Evolutionary conservation across 164 flowering plant species (phyloP), one percentile per base, ranked within the genome.

Genomic region (Piper betle): DNA sequence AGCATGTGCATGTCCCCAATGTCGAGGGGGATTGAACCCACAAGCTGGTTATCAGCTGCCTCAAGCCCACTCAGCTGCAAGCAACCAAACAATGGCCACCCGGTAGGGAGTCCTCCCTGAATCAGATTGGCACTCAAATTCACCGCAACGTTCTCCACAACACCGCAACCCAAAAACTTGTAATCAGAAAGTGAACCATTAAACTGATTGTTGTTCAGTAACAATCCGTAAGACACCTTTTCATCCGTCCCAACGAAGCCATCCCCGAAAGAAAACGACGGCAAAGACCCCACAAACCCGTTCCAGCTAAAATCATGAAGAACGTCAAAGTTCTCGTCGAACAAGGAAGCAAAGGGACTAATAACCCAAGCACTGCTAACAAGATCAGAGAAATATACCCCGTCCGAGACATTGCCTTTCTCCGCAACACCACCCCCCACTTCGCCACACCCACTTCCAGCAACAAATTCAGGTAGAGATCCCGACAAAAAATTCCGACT

Each of bases 261-360:
- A 53, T 66, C 71, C 39, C 80, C 81, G 38, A 81, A 10, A 6
- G 74, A 74, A 57, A 82, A 78, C 52, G 53, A 59, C 6, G 85
- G 87, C 55, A 86, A 61, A 3, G 56, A 39, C 60, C 87, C 84
- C 20, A 11, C 53, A 54, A 86, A 81, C 4, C 54, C 69, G 67
- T 86, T 86, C 80, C 80, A 70, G 60, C 93, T 82, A 67, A 84
- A 82, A 73, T 86, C 87, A 67, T 86, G 88, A 8, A 60, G 19
- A 52, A 82, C 61, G 16, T 62, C 63, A 52, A 64, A 68, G 58
- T 48, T 57, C 25, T 58, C 66, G 42, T 11, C 53, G 53, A 55
- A 17, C 40, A 58, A 13, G 9, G 59, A 57, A 19, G 64, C 50
- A 18, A 60, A 55, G 0, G 57, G 56, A 37, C 55, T 66, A 54